Evolutionary conservation across 495 filamentous ascomycete genomes (phyloP), one percentile per base, ranked within the genome.

Genomic region (Penicillium lagena): DNA sequence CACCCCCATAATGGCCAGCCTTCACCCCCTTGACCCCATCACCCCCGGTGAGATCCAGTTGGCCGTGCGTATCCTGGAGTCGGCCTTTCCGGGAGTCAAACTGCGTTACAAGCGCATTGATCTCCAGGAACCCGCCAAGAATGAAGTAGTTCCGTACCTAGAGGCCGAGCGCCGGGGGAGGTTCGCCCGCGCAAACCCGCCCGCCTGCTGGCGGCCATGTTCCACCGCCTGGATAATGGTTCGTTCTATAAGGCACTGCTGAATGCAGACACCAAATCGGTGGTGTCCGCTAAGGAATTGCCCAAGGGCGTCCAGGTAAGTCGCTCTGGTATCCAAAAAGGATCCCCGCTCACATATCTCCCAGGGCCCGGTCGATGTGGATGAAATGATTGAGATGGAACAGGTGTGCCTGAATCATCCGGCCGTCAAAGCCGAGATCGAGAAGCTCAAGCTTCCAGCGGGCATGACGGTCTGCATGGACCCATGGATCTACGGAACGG

Each of bases 41-140:
- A 64, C 61, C 6, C 62, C 67, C 11, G 62, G 58, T 40, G 69
- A 73, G 50, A 73, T 73, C 37, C 58, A 62, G 38, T 38, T 73
- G 40, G 69, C 59, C 7, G 62, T 64, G 6, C 61, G 58, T 22
- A 54, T 73, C 35, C 44, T 73, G 35, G 56, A 70, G 43, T 55
- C 61, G 4, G 55, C 67, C 11, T 70, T 73, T 36, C 59, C 67
- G 0, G 66, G 58, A 12, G 61, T 66, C 27, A 52, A 64, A 42
- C 50, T 73, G 43, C 64, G 69, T 9, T 67, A 68, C 41, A 73
- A 73, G 46, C 57, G 66, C 13, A 71, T 73, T 48, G 69, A 73
- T 50, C 57, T 73, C 7, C 60, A 70, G 9, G 67, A 71, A 35
- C 67, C 67, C 12, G 55, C 61, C 48, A 71, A 71, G 40, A 54